Conservation (phyloP, 2,329 filamentous ascomycete species). For the Diaporthe caulivora region DNA sequence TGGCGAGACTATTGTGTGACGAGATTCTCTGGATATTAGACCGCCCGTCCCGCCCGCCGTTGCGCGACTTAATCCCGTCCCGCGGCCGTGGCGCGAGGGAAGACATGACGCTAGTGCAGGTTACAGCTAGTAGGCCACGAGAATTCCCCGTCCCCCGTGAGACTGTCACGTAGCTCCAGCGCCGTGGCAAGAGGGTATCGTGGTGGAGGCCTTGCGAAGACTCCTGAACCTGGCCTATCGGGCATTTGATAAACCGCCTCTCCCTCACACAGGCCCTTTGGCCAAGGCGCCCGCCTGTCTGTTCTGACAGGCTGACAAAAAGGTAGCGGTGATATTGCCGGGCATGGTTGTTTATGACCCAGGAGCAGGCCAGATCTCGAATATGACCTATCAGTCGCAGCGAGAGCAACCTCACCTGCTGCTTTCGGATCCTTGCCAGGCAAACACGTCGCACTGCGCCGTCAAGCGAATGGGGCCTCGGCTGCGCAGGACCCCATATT, state of each 20-base stretch:
- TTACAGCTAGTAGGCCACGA: neutral
- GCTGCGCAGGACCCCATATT: conserved; percentile 7
- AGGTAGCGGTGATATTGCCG: neutral
- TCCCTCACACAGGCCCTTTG: neutral
- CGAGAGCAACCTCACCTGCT: conserved; percentile 25
- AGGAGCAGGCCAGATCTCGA: conserved; percentile 12
- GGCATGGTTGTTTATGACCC: neutral
- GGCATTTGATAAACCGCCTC: neutral
- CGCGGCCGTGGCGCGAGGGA: neutral
- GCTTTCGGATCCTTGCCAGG: conserved; percentile 10
- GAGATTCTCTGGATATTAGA: neutral
- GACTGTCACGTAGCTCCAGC: conserved; percentile 1
- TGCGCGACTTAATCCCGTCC: neutral
- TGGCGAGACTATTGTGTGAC: neutral
- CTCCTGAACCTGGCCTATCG: neutral
- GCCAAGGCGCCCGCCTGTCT: neutral
- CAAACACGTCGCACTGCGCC: neutral
- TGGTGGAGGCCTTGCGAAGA: conserved; percentile 1
- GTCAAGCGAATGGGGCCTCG: conserved; percentile 7
- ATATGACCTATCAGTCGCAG: conserved; percentile 13
- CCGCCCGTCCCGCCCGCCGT: neutral
- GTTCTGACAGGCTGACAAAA: neutral
- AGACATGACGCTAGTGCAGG: neutral
- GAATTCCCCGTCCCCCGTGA: conserved; percentile 12
- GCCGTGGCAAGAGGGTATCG: neutral